Percentiles rank a stretch among this genome's conserved stretches.
Conservation (phyloP, 495 filamentous ascomycete genomes). For the Penicillium diatomitis region DNA sequence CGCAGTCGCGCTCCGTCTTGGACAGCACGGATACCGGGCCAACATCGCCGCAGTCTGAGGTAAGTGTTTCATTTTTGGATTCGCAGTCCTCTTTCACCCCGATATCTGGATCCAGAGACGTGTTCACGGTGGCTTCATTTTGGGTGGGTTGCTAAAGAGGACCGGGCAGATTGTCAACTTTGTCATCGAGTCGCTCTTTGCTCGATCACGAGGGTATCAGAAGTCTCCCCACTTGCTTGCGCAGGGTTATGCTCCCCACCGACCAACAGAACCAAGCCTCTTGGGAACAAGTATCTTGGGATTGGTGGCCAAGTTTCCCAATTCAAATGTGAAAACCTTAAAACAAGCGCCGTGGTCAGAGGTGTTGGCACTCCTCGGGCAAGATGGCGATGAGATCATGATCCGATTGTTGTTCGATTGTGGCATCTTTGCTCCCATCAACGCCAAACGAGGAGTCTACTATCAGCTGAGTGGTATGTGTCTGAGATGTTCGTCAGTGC, state of each 20-base stretch:
- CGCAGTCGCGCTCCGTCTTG: constrained; percentile 27
- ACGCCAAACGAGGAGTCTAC: constrained; percentile 50
- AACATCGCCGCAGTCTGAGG: constrained; percentile 49
- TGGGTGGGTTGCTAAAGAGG: background rate
- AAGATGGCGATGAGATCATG: constrained; percentile 75
- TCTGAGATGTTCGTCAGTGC: too few relatives aligned
- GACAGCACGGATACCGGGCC: constrained; percentile 29
- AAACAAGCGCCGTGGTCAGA: constrained; percentile 66
- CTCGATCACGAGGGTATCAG: constrained; percentile 35
- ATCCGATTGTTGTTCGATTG: constrained; percentile 68
- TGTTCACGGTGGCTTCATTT: too few relatives aligned
- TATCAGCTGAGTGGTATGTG: constrained; percentile 69
- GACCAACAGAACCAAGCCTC: constrained; percentile 19
- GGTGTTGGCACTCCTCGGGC: constrained; percentile 60
- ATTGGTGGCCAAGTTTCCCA: constrained; percentile 48
- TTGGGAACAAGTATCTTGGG: constrained; percentile 41
- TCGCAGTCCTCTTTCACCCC: too few relatives aligned
- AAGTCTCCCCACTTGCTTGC: constrained; percentile 66
- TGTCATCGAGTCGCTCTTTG: constrained; percentile 68
- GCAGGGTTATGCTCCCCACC: constrained; percentile 56
- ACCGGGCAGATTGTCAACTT: constrained; percentile 69
- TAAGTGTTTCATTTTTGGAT: constrained; percentile 18
- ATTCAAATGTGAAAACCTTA: constrained; percentile 58
- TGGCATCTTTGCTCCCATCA: constrained; percentile 62
- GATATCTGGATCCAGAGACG: too few relatives aligned